Evolutionary conservation across 2,329 filamentous ascomycete species (phyloP).

Genomic region (Arthrobotrys entomopaga): DNA sequence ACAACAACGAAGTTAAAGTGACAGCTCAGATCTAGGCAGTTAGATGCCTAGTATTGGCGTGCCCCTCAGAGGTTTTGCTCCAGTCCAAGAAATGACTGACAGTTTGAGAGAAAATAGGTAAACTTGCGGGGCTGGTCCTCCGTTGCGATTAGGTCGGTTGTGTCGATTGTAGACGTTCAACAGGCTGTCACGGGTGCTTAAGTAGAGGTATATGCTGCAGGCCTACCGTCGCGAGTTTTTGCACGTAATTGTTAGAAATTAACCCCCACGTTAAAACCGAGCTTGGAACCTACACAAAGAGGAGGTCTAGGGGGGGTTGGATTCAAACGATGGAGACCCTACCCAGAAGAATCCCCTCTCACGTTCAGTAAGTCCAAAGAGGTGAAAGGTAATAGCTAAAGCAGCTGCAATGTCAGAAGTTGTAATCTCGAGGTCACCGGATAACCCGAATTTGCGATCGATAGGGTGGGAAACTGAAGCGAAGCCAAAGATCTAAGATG

Average conservation of each 20-base stretch:
- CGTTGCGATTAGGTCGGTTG: no score
- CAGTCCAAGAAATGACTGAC: no score
- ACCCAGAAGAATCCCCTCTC: background rate
- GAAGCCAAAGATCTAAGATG: slow-evolving; percentile 7
- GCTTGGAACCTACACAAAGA: background rate
- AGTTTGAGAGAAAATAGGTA: no score
- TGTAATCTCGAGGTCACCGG: slow-evolving; percentile 10
- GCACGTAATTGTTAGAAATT: slow-evolving; percentile 3
- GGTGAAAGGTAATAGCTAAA: slow-evolving; percentile 1
- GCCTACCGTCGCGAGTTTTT: no score
- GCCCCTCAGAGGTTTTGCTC: no score
- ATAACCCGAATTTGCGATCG: background rate
- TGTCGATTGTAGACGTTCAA: no score
- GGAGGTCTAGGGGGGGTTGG: background rate
- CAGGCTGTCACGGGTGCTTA: no score
- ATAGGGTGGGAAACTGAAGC: background rate
- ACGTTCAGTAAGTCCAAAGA: slow-evolving; percentile 10
- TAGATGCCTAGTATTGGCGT: no score
- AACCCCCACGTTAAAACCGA: slow-evolving; percentile 28
- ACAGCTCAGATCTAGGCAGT: no score
- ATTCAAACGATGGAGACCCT: slow-evolving; percentile 20
- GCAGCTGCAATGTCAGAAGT: background rate
- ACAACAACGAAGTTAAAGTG: no score
- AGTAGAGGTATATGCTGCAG: no score
- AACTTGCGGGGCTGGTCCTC: no score